Conservation (phyloP, 129 eudicot species). For the Flaveria brownii region DNA sequence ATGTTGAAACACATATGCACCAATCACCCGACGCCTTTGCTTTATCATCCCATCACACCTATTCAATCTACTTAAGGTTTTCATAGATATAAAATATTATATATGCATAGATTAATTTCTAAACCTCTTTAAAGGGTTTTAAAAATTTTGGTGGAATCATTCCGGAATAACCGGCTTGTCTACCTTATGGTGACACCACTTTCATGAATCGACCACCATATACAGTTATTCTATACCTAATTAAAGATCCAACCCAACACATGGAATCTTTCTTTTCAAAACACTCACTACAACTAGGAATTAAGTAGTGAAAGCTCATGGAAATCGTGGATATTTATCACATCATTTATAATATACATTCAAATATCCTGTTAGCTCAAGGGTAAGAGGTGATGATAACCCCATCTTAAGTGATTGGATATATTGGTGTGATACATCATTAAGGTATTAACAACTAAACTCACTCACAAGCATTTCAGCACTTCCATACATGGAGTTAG, state of each 20-base stretch:
- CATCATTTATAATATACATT: neutral
- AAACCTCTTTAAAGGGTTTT: neutral
- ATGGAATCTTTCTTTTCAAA: constrained; percentile 42
- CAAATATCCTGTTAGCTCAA: neutral
- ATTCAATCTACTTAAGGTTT: too few species aligned
- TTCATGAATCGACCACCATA: constrained; percentile 22
- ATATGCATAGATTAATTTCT: neutral
- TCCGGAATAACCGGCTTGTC: constrained; percentile 29
- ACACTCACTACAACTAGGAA: constrained; percentile 14
- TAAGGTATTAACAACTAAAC: neutral
- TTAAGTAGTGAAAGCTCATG: neutral
- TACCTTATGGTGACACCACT: constrained; percentile 34
- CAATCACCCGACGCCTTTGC: too few species aligned
- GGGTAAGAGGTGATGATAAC: neutral
- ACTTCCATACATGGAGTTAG: too few species aligned
- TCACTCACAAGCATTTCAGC: neutral
- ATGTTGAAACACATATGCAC: too few species aligned
- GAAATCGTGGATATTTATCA: neutral
- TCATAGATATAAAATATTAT: too few species aligned
- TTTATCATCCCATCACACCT: too few species aligned
- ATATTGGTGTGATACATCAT: neutral
- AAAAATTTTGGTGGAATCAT: constrained; percentile 7
- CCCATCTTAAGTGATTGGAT: neutral
- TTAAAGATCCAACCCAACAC: constrained; percentile 34
- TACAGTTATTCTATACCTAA: neutral